Base-by-base conservation (phyloP, 2,329 filamentous ascomycete genomes). In the Venturia effusa region DNA sequence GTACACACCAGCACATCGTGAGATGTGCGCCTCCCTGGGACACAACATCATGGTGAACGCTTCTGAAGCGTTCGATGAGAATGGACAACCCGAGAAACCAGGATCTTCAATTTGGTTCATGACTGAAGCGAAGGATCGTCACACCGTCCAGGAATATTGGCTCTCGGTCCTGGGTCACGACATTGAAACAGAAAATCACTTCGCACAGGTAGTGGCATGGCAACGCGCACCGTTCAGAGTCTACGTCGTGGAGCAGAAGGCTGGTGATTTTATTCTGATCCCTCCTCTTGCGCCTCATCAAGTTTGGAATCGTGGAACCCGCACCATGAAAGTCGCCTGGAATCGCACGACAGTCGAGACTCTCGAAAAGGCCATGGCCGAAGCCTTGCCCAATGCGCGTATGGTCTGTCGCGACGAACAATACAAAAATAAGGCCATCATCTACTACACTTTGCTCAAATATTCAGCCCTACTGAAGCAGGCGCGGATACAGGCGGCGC, bases 11-110 rank as follows among this genome's bases (percentile, higher is more conserved):
- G 87, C 92, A 0, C 94, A 99, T 76, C 86, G 91, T 68, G 94
- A 99, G 74, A 99, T 99, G 94, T 99, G 94, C 74, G 94, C 91
- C 15, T 96, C 89, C 41, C 78, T 97, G 15, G 93, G 94, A 0
- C 94, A 99, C 68, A 99, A 99, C 71, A 93, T 99, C 69, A 97
- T 99, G 94, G 92, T 99, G 1, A 91, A 97, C 68, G 86, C 92
- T 1, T 97, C 93, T 0, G 76, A 75, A 55, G 79, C 79, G 0
- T 79, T 84, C 2, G 79, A 83, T 22, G 84, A 87, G 63, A 81
- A 88, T 61, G 90, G 88, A 4, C 90, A 94, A 71, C 76, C 76
- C 0, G 84, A 84, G 55, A 89, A 86, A 67, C 84, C 88, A 1
- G 94, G 94, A 1, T 96, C 90, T 63, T 97, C 94, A 0, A 84